Conservation (phyloP, 1,284 basidiomycete species). For the Trichosporon inkin region DNA sequence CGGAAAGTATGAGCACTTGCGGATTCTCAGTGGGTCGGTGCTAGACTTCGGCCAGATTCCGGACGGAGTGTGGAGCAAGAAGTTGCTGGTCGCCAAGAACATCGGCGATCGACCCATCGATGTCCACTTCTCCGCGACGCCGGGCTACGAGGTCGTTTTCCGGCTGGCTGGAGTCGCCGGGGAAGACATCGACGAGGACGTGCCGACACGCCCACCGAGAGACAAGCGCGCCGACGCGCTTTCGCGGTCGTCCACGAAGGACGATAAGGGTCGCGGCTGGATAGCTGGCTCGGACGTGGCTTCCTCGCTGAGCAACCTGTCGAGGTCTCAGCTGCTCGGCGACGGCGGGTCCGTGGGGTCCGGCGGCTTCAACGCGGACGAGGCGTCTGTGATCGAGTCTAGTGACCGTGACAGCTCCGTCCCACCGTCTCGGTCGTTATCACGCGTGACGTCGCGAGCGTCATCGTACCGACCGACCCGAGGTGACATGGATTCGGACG, state of each 20-base stretch:
- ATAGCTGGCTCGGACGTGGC: background rate
- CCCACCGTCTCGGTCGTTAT: constrained; percentile 39
- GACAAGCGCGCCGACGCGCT: constrained; percentile 21
- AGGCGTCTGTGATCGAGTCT: background rate
- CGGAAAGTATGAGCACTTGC: constrained; percentile 48
- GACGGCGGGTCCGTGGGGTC: constrained; percentile 7
- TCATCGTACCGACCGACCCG: constrained; percentile 35
- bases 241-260: constrained; percentile 38
- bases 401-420: constrained; percentile 31
- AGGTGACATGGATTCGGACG: constrained; percentile 33
- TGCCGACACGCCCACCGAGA: constrained; percentile 22
- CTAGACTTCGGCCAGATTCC: constrained; percentile 54
- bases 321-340: constrained; percentile 7
- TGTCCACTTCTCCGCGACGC: constrained; percentile 50
- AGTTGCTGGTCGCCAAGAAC: constrained; percentile 53
- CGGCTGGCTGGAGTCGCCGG: constrained; percentile 50
- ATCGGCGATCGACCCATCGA: constrained; percentile 51
- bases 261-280: constrained; percentile 7
- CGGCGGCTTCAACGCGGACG: constrained; percentile 10
- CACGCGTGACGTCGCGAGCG: constrained; percentile 35
- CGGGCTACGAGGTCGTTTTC: constrained; percentile 52
- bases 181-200: constrained; percentile 45
- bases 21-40: constrained; percentile 49
- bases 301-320: background rate
- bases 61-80: constrained; percentile 53